These are phyloP conservation scores for Botryococcus braunii DNA, from an alignment of 163 green algal genomes.

Conservation along the genomic window DNA sequence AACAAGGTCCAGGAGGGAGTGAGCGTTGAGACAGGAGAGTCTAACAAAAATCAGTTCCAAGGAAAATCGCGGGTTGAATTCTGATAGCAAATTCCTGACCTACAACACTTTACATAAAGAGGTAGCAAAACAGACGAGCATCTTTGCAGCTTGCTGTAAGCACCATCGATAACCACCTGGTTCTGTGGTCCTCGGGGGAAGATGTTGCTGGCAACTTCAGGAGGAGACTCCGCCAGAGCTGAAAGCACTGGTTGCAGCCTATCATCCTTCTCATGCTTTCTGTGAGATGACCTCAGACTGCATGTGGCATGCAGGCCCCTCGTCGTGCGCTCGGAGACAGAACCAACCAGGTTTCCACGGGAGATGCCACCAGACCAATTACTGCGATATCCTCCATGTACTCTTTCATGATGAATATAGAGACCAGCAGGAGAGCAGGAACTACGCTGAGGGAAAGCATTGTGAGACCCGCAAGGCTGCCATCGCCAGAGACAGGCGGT, in stretches of 20 bases:
- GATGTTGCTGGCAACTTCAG: background rate
- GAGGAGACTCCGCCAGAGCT: background rate
- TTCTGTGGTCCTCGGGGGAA: conserved; percentile 6
- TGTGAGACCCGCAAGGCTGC: background rate
- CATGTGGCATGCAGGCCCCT: background rate
- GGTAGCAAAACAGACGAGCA: background rate
- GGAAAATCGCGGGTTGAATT: background rate
- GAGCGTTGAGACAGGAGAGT: background rate
- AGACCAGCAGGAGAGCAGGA: background rate
- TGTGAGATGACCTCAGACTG: background rate
- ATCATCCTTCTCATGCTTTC: background rate
- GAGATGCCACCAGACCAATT: background rate
- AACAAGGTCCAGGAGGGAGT: background rate
- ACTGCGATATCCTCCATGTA: background rate
- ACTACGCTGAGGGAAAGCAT: background rate
- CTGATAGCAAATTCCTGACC: background rate
- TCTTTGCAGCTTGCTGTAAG: background rate
- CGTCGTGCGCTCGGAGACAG: background rate
- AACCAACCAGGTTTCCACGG: background rate
- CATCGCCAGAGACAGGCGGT: background rate
- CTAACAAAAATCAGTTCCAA: background rate
- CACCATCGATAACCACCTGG: conserved; percentile 1
- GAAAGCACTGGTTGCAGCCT: background rate
- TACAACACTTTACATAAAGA: background rate
- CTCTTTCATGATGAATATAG: background rate